Evolutionary conservation across 2,329 filamentous ascomycete species (phyloP).

Genomic region (Botryotinia calthae): DNA sequence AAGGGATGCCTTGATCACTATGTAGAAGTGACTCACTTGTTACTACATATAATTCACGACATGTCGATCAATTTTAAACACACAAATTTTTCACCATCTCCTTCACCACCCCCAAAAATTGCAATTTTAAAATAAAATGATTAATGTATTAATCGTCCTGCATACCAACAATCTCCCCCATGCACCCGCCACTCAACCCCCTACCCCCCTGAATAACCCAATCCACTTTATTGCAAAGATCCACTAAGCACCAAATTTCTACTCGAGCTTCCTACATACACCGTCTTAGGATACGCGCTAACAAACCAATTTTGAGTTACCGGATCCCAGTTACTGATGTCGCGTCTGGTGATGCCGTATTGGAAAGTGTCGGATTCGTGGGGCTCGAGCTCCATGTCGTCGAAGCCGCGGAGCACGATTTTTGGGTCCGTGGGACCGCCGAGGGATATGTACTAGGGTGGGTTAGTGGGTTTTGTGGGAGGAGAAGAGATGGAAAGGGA

Average conservation of each 20-base stretch:
- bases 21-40: not conserved
- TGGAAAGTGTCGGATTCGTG: constrained; percentile 65
- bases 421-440: constrained; percentile 71
- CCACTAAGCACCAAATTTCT: constrained; percentile 31
- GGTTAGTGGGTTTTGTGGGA: constrained; percentile 25
- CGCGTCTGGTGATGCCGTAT: constrained; percentile 70
- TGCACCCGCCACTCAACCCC: not conserved
- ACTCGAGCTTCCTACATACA: constrained; percentile 36
- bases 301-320: constrained; percentile 75
- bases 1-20: not conserved
- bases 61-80: not conserved
- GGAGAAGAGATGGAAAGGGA: constrained; percentile 25
- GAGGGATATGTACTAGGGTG: constrained; percentile 66
- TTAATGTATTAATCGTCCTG: too few relatives aligned
- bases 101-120: rapidly evolving
- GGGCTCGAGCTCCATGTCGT: constrained; percentile 68
- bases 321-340: constrained; percentile 84
- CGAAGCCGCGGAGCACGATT: constrained; percentile 73
- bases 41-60: not conserved
- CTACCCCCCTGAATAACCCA: too few relatives aligned
- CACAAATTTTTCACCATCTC: not conserved
- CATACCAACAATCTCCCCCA: too few relatives aligned
- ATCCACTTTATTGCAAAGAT: constrained; percentile 43
- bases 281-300: constrained; percentile 35
- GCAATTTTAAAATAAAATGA: not conserved